Evolutionary conservation across 2,329 filamentous ascomycete genomes (phyloP).

Genomic region (Paracamarosporium sp.): DNA sequence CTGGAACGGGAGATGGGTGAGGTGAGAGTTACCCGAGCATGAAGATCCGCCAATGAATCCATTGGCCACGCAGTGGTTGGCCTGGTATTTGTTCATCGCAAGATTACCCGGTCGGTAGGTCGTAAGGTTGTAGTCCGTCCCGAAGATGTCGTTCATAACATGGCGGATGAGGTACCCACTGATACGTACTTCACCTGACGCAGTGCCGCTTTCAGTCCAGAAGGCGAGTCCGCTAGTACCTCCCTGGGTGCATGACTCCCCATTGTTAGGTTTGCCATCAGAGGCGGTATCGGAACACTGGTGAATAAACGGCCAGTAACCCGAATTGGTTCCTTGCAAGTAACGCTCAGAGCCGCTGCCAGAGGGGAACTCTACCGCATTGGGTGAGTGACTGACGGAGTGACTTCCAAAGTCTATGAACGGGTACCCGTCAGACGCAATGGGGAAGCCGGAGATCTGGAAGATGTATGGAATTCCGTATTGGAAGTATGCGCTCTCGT

Average conservation of each 20-base stretch:
- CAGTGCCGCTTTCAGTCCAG: slow-evolving; percentile 7
- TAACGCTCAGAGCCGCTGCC: slow-evolving; percentile 1
- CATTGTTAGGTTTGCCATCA: slow-evolving; percentile 7
- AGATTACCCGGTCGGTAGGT: slow-evolving; percentile 12
- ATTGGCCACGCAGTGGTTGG: slow-evolving; percentile 9
- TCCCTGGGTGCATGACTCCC: slow-evolving; percentile 1
- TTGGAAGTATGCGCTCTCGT: slow-evolving; percentile 12
- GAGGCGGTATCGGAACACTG: neutral
- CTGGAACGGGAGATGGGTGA: slow-evolving; percentile 13
- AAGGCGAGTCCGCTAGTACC: slow-evolving; percentile 13
- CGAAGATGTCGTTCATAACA: slow-evolving; percentile 3
- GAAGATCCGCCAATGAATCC: slow-evolving; percentile 11
- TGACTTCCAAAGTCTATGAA: slow-evolving; percentile 12
- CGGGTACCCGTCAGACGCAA: slow-evolving; percentile 6
- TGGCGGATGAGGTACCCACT: slow-evolving; percentile 7
- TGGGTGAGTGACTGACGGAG: slow-evolving; percentile 11
- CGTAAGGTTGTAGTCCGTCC: slow-evolving; percentile 10
- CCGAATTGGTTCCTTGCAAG: neutral
- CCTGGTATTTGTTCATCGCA: slow-evolving; percentile 11
- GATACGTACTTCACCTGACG: slow-evolving; percentile 9
- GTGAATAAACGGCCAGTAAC: slow-evolving; percentile 5
- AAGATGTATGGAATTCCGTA: slow-evolving; percentile 12
- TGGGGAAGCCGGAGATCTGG: slow-evolving; percentile 9
- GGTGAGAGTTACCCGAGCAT: slow-evolving; percentile 7
- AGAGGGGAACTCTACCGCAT: slow-evolving; percentile 11